These are phyloP conservation scores for Porphyrellus cyaneotinctus DNA, from an alignment of 768 basidiomycete genomes.

Conservation along the genomic window DNA sequence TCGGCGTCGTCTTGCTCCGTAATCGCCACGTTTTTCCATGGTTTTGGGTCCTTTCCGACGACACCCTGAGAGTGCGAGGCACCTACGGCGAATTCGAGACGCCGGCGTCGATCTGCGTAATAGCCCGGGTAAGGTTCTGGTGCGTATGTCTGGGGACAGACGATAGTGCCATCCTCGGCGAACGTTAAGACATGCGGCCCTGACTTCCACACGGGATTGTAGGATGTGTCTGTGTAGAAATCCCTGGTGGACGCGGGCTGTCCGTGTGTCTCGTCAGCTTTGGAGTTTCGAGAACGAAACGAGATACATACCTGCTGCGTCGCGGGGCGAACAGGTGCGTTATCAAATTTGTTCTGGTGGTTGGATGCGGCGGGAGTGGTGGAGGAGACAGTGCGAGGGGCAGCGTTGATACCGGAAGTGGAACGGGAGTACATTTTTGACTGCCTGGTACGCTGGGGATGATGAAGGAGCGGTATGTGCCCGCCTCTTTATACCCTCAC, in stretches of 20 bases:
- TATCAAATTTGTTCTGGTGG: neutral
- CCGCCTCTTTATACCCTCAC: conserved; percentile 2
- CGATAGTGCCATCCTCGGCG: conserved; percentile 5
- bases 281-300: too few relatives aligned
- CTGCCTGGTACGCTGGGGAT: neutral
- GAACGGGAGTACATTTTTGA: neutral
- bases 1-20: conserved; percentile 17
- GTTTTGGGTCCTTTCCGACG: neutral
- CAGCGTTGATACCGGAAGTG: neutral
- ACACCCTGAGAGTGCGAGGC: neutral
- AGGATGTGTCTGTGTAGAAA: conserved; percentile 49
- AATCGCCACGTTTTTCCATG: conserved; percentile 16
- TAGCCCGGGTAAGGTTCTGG: conserved; percentile 2
- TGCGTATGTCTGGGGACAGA: neutral
- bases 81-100: neutral
- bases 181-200: conserved; percentile 14
- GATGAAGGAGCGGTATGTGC: neutral
- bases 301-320: neutral
- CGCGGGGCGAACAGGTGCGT: neutral
- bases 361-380: neutral
- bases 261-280: neutral
- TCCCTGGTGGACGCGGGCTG: conserved; percentile 20
- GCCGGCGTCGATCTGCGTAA: neutral
- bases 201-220: conserved; percentile 34
- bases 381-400: neutral